Evolutionary conservation across 148 eudicot genomes (phyloP).

Genomic region (Camellia sinensis): DNA sequence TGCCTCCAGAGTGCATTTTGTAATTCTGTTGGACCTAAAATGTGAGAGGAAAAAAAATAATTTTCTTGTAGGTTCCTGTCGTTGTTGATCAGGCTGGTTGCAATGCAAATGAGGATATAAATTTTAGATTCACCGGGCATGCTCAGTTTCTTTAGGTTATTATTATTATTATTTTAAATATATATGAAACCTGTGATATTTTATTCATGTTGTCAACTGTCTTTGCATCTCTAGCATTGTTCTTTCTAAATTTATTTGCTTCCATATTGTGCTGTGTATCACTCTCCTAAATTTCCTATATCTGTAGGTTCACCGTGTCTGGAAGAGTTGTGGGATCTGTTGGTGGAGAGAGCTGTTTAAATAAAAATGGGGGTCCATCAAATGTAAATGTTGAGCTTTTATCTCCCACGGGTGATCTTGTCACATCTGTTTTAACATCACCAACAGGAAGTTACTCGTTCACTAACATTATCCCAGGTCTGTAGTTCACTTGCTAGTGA

Average conservation of each 20-base stretch:
- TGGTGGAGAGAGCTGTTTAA: slow-evolving; percentile 77
- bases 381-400: slow-evolving; percentile 80
- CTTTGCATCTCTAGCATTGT: neutral
- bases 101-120: slow-evolving; percentile 93
- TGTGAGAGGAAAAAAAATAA: slow-evolving; percentile 20
- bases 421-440: slow-evolving; percentile 72
- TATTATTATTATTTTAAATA: neutral
- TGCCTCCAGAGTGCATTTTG: slow-evolving; percentile 7
- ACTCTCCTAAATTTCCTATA: slow-evolving; percentile 6
- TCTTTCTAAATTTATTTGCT: neutral
- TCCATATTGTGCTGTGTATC: neutral
- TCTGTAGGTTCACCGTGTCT: slow-evolving; percentile 71
- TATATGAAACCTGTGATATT: neutral
- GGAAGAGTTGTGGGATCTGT: slow-evolving; percentile 88
- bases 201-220: slow-evolving; percentile 3
- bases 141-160: slow-evolving; percentile 15
- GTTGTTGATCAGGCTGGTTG: slow-evolving; percentile 82
- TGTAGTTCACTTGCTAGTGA: slow-evolving; percentile 13
- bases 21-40: slow-evolving; percentile 8
- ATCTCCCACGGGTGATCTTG: slow-evolving; percentile 52
- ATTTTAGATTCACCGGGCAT: slow-evolving; percentile 93
- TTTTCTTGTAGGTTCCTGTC: slow-evolving; percentile 62
- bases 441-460: slow-evolving; percentile 68
- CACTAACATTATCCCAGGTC: slow-evolving; percentile 78
- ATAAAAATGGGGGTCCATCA: slow-evolving; percentile 81